These are phyloP conservation scores for Penicillium pulvis DNA, from an alignment of 495 filamentous ascomycete genomes.

Conservation along the genomic window DNA sequence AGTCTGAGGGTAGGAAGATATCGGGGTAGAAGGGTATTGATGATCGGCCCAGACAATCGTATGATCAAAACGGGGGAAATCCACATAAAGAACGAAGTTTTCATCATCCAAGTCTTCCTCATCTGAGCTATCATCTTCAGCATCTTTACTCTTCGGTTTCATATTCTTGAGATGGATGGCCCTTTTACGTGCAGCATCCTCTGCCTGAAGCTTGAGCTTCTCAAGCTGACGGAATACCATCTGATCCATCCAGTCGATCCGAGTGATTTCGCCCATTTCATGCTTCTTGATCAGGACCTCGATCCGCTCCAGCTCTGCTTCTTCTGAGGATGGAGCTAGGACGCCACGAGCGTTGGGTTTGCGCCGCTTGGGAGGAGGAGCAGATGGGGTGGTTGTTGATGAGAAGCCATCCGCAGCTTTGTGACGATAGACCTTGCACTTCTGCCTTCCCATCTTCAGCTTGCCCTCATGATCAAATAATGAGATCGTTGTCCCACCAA, in stretches of 20 bases:
- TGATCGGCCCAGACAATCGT: constrained; percentile 94
- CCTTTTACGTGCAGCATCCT: constrained; percentile 43
- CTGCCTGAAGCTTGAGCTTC: constrained; percentile 65
- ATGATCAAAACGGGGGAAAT: constrained; percentile 94
- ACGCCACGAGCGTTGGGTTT: constrained; percentile 47
- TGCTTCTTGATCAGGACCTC: constrained; percentile 94
- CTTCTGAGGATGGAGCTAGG: constrained; percentile 56
- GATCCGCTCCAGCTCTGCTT: constrained; percentile 76
- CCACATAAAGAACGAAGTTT: constrained; percentile 78
- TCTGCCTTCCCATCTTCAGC: constrained; percentile 87
- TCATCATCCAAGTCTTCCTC: constrained; percentile 52
- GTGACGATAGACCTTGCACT: constrained; percentile 81
- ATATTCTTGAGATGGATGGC: constrained; percentile 32
- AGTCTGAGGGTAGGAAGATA: constrained; percentile 68
- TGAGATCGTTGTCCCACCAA: constrained; percentile 88
- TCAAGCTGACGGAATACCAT: constrained; percentile 86
- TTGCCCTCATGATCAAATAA: constrained; percentile 91
- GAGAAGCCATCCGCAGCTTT: constrained; percentile 85
- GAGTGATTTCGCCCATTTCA: constrained; percentile 92
- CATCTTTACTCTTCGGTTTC: constrained; percentile 27
- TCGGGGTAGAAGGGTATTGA: constrained; percentile 82
- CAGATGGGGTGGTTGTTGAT: constrained; percentile 74
- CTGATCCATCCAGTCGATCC: constrained; percentile 93
- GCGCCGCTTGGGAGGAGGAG: constrained; percentile 48
- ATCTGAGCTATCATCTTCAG: constrained; percentile 36